A percentile compares a stretch with the other conserved stretches of the same genome.
Evolutionary conservation across 2,329 filamentous ascomycete genomes (phyloP).

Genomic region (Ophiostoma piceae): DNA sequence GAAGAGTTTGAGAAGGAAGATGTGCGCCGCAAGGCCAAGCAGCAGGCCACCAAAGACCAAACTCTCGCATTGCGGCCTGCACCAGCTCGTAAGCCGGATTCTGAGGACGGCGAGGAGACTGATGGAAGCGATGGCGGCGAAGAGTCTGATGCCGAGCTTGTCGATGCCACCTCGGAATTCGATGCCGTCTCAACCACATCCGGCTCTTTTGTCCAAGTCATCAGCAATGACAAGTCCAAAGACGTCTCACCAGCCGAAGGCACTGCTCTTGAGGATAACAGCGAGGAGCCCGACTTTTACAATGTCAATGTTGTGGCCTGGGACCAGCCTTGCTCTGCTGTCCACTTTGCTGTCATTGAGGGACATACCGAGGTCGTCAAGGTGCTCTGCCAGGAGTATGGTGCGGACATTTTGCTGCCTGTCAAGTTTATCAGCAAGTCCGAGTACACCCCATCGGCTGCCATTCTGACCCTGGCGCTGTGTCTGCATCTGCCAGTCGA

Average conservation of each 20-base stretch:
- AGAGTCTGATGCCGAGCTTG: background rate
- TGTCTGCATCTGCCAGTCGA: slow-evolving; percentile 58
- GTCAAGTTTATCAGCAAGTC: slow-evolving; percentile 56
- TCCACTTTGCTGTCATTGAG: slow-evolving; percentile 72
- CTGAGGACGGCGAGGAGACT: background rate
- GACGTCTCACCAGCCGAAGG: slow-evolving; percentile 32
- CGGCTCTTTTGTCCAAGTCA: slow-evolving; percentile 70
- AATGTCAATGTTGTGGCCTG: slow-evolving; percentile 74
- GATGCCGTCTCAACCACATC: slow-evolving; percentile 53
- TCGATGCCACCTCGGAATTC: slow-evolving; percentile 28
- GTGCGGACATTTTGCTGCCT: slow-evolving; percentile 69
- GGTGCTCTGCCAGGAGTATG: slow-evolving; percentile 65
- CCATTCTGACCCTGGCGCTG: slow-evolving; percentile 66
- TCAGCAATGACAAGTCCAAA: slow-evolving; percentile 36
- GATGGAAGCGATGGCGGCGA: background rate
- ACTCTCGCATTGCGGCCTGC: background rate
- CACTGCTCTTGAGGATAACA: slow-evolving; percentile 49
- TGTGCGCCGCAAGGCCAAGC: slow-evolving; percentile 38
- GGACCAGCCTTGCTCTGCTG: slow-evolving; percentile 67
- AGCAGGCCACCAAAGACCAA: slow-evolving; percentile 23
- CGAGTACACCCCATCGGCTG: slow-evolving; percentile 47
- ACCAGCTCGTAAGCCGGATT: background rate
- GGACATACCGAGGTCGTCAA: slow-evolving; percentile 66
- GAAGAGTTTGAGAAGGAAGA: slow-evolving; percentile 57
- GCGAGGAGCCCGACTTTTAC: slow-evolving; percentile 71